These are phyloP conservation scores for Eragrostis tef DNA, from an alignment of 202 grass and related monocot genomes.

Conservation along the genomic window DNA sequence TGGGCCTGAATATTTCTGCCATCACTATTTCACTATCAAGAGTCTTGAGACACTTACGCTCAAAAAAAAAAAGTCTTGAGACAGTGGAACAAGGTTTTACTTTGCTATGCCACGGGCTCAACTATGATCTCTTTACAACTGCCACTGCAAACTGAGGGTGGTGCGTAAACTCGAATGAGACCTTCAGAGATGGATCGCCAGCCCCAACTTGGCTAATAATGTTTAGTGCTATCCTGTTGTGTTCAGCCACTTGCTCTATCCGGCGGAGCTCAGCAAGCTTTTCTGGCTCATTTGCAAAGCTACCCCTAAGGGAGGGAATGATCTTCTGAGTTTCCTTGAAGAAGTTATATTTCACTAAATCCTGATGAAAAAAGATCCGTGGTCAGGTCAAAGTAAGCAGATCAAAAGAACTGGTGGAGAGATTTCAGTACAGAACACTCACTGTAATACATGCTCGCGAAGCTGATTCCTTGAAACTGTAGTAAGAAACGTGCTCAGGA, in stretches of 20 bases:
- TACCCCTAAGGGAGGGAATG: slow-evolving; percentile 63
- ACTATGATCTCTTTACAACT: slow-evolving; percentile 87
- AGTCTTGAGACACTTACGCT: neutral
- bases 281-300: slow-evolving; percentile 69
- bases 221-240: slow-evolving; percentile 86
- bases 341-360: slow-evolving; percentile 77
- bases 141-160: slow-evolving; percentile 87
- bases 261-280: slow-evolving; percentile 75
- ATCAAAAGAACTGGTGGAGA: slow-evolving; percentile 1
- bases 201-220: slow-evolving; percentile 78
- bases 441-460: slow-evolving; percentile 64
- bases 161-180: slow-evolving; percentile 83
- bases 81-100: slow-evolving; percentile 22
- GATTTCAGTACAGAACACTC: slow-evolving; percentile 49
- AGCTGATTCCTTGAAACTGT: slow-evolving; percentile 79
- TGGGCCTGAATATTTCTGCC: neutral
- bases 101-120: slow-evolving; percentile 3
- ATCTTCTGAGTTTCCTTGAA: slow-evolving; percentile 88
- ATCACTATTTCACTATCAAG: neutral
- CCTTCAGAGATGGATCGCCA: slow-evolving; percentile 61
- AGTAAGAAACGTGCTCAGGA: slow-evolving; percentile 78
- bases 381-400: slow-evolving; percentile 32
- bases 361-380: slow-evolving; percentile 46
- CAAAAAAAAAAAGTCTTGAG: neutral
- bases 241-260: slow-evolving; percentile 92